Conservation (phyloP, 345 rosid genomes). For the Barbarea vulgaris region DNA sequence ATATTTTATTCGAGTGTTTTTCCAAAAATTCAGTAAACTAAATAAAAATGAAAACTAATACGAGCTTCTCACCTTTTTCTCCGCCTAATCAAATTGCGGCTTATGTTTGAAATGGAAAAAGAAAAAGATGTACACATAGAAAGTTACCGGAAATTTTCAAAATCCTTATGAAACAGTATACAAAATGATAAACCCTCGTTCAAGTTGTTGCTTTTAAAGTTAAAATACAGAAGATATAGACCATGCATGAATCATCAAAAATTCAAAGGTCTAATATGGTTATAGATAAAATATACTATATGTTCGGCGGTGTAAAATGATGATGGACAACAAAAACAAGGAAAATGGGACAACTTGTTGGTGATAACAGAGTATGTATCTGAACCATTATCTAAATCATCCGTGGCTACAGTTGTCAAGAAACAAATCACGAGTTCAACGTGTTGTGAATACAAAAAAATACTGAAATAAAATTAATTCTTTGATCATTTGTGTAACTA, state of each 20-base stretch:
- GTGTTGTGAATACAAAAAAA: conserved; percentile 8
- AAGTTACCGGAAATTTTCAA: background rate
- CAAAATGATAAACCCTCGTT: background rate
- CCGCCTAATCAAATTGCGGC: background rate
- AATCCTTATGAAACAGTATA: background rate
- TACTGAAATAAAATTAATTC: background rate
- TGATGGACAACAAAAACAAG: background rate
- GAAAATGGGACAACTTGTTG: background rate
- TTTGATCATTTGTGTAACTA: conserved; percentile 2
- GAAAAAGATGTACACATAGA: background rate
- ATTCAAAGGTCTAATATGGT: conserved; percentile 2
- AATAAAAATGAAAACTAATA: background rate
- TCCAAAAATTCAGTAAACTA: background rate
- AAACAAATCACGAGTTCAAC: conserved; percentile 16
- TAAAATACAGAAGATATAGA: background rate
- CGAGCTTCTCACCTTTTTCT: background rate
- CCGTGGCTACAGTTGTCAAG: conserved; percentile 1
- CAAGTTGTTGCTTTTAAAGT: background rate
- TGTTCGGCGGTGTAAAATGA: conserved; percentile 4
- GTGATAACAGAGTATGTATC: conserved; percentile 3
- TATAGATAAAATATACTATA: background rate
- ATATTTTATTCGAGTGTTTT: background rate
- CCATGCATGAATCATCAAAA: background rate
- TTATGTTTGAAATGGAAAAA: background rate
- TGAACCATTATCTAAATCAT: conserved; percentile 12